Conservation (phyloP, 2,329 filamentous ascomycete species). For the Colletotrichum somersetense region DNA sequence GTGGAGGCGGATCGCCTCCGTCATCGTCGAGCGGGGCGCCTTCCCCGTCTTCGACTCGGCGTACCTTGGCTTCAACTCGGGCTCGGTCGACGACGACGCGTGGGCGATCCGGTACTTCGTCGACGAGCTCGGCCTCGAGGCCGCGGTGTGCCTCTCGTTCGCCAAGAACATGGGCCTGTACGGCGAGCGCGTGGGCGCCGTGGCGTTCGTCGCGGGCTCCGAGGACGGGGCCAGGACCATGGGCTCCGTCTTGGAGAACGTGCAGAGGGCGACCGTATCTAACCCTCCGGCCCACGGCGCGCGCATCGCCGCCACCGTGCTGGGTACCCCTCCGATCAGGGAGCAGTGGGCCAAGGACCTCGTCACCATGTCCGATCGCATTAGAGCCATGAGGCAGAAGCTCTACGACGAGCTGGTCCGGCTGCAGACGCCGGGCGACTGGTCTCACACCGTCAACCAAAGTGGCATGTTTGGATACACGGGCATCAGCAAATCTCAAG, state of each 20-base stretch:
- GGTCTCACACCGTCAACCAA: slow-evolving; percentile 54
- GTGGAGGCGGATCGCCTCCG: slow-evolving; percentile 49
- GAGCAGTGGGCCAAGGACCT: slow-evolving; percentile 53
- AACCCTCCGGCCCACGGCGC: slow-evolving; percentile 54
- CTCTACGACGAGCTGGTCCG: slow-evolving; percentile 50
- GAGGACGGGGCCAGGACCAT: slow-evolving; percentile 40
- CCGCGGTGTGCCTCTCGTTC: slow-evolving; percentile 70
- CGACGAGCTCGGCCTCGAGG: slow-evolving; percentile 57
- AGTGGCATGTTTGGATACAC: slow-evolving; percentile 60
- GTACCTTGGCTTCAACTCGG: slow-evolving; percentile 52
- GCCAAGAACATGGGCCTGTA: slow-evolving; percentile 69
- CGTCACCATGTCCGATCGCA: slow-evolving; percentile 52
- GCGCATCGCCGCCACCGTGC: slow-evolving; percentile 50
- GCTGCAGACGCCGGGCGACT: slow-evolving; percentile 52
- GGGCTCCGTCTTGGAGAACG: slow-evolving; percentile 49
- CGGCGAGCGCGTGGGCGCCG: slow-evolving; percentile 52
- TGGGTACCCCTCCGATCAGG: slow-evolving; percentile 46
- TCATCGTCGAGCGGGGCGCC: slow-evolving; percentile 44
- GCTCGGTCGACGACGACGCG: slow-evolving; percentile 49
- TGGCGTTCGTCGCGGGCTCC: slow-evolving; percentile 46
- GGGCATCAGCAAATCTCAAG: slow-evolving; percentile 62
- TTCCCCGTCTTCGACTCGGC: slow-evolving; percentile 52
- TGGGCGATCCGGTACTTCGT: slow-evolving; percentile 52
- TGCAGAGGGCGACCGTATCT: slow-evolving; percentile 52
- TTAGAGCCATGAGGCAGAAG: slow-evolving; percentile 51